Base-by-base conservation (phyloP, 371 early-diverging fungal genomes). In the Lichtheimia hyalospora region DNA sequence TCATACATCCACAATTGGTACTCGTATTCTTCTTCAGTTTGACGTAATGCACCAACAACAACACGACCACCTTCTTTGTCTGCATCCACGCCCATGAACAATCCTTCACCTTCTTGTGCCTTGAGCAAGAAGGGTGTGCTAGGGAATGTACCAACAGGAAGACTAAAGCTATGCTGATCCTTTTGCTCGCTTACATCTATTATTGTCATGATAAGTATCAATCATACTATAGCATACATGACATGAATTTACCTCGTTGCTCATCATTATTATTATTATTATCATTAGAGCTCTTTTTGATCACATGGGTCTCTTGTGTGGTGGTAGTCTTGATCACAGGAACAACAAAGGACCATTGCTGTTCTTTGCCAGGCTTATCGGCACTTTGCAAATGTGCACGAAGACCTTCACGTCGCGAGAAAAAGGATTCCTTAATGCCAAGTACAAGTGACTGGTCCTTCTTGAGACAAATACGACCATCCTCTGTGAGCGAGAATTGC, bases 1-100 rank as follows among this genome's bases (percentile, higher is more conserved):
- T 77, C 70, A 51, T 74, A 80, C 12, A 68, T 71, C 84, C 84
- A 84, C 18, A 84, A 64, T 59, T 84, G 84, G 58, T 68, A 67
- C 10, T 73, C 71, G 49, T 71, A 71, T 10, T 34, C 34, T 34
- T 34, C 34, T 6, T 51, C 63, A n/a, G 49, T 69, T 25, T 68
- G 66, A 15, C 74, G 69, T n/a, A 76, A 54, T 13, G 52, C 13
- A 18, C 71, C 71, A n/a, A 74, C 57, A 14, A 69, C 62, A 10
- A 76, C 54, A 20, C 66, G 64, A 16, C 58, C 64, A 21, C 71
- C 74, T 34, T 62, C 23, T n/a, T 63, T n/a, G 5, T 56, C 46
- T 14, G 34, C 25, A 57, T 76, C 77, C n/a, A 64, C 34, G 57
- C 74, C 71, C 43, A 76, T 62, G 42, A 58, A 69, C 15, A 69